A percentile compares a stretch with the other conserved stretches of the same genome.
These are phyloP conservation scores for Tylopilus sp. DNA, from an alignment of 1,284 basidiomycete species.

Conservation along the genomic window DNA sequence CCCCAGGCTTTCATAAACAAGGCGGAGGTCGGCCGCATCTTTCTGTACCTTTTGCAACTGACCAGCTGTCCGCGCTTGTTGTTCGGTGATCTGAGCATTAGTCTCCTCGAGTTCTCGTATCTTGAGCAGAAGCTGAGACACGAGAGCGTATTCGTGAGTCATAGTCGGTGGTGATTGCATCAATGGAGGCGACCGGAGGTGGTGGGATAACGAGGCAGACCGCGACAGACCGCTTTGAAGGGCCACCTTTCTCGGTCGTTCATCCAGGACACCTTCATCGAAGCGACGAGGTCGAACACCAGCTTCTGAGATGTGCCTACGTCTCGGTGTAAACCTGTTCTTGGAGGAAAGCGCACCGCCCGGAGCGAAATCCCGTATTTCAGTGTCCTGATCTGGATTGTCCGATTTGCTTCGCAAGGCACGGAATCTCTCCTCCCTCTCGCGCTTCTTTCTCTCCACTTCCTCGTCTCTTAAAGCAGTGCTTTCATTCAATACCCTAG, in stretches of 20 bases:
- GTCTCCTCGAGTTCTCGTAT: slow-evolving; percentile 76
- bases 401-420: slow-evolving; percentile 42
- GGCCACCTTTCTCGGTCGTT: slow-evolving; percentile 17
- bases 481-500: slow-evolving; percentile 39
- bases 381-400: slow-evolving; percentile 25
- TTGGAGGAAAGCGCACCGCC: slow-evolving; percentile 38
- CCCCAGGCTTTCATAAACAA: slow-evolving; percentile 67
- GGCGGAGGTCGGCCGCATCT: slow-evolving; percentile 66
- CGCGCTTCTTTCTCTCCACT: slow-evolving; percentile 48
- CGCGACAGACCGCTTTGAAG: slow-evolving; percentile 21
- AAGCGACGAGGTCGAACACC: slow-evolving; percentile 8
- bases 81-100: slow-evolving; percentile 64
- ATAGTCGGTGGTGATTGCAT: slow-evolving; percentile 15
- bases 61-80: slow-evolving; percentile 59
- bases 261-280: slow-evolving; percentile 13
- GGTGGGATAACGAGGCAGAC: slow-evolving; percentile 27
- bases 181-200: slow-evolving; percentile 15
- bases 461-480: slow-evolving; percentile 45
- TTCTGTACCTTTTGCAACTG: slow-evolving; percentile 64
- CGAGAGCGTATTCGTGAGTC: slow-evolving; percentile 50
- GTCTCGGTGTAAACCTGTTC: slow-evolving; percentile 19
- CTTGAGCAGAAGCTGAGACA: slow-evolving; percentile 71
- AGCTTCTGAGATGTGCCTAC: slow-evolving; percentile 32
- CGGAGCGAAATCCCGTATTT: slow-evolving; percentile 62
- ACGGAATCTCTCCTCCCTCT: slow-evolving; percentile 52